Evolutionary conservation across 225 moss, liverwort and hornwort species (phyloP).

Genomic region (Ulota crispa): DNA sequence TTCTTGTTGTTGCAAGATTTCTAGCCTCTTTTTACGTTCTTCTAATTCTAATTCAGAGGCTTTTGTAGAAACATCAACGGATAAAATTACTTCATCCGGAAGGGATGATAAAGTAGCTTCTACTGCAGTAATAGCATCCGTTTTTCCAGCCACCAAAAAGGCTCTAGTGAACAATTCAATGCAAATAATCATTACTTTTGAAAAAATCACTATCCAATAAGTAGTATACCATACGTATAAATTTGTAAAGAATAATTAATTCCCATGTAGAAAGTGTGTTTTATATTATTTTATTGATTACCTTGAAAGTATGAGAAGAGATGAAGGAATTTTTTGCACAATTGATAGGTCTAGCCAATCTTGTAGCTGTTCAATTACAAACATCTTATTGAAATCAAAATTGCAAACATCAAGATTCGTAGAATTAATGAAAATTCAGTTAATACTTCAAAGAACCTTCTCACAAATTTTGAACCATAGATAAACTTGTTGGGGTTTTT

Average conservation of each 20-base stretch:
- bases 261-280: background rate
- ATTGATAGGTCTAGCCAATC: slow-evolving; percentile 85
- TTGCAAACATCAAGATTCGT: too few relatives aligned
- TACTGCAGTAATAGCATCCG: slow-evolving; percentile 41
- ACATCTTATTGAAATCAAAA: background rate
- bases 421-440: too few relatives aligned
- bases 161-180: slow-evolving; percentile 31
- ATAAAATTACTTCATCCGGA: slow-evolving; percentile 71
- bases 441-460: too few relatives aligned
- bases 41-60: slow-evolving; percentile 53
- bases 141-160: slow-evolving; percentile 71
- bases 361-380: slow-evolving; percentile 31
- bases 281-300: background rate
- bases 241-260: background rate
- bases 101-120: slow-evolving; percentile 82
- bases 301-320: slow-evolving; percentile 82
- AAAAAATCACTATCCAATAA: too few relatives aligned
- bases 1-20: slow-evolving; percentile 71
- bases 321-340: slow-evolving; percentile 67
- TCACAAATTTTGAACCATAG: too few relatives aligned
- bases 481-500: too few relatives aligned
- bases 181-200: background rate
- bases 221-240: too few relatives aligned
- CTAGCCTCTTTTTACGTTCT: slow-evolving; percentile 63
- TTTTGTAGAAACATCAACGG: slow-evolving; percentile 43